These are phyloP conservation scores for Anacardium occidentale DNA, from an alignment of 345 rosid species.

Conservation along the genomic window DNA sequence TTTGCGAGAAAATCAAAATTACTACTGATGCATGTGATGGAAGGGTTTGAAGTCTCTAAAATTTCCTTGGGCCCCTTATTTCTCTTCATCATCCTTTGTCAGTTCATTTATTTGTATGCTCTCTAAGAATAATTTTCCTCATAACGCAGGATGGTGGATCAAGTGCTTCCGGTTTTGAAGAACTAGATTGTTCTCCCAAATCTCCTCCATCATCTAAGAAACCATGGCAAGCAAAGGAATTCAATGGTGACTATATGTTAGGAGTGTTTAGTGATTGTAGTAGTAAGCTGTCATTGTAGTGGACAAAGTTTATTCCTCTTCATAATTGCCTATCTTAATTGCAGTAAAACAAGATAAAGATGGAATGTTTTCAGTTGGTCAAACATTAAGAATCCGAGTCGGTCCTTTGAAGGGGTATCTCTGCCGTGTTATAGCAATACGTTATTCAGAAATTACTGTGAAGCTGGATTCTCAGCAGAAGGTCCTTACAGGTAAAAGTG, in stretches of 20 bases:
- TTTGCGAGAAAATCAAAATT: constrained; percentile 74
- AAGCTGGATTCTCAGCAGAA: constrained; percentile 90
- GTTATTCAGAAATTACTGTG: constrained; percentile 77
- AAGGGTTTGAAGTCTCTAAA: constrained; percentile 47
- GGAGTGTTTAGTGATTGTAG: constrained; percentile 6
- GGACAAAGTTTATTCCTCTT: background rate
- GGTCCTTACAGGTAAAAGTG: constrained; percentile 63
- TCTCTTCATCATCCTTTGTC: background rate
- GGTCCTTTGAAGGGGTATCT: constrained; percentile 94
- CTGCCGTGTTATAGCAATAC: constrained; percentile 83
- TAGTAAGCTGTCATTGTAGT: background rate
- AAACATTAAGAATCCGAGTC: constrained; percentile 82
- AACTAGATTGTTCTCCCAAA: constrained; percentile 66
- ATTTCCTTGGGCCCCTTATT: background rate
- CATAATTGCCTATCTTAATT: constrained; percentile 29
- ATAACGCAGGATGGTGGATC: constrained; percentile 55
- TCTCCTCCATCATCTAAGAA: constrained; percentile 70
- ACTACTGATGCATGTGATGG: constrained; percentile 39
- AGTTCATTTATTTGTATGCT: background rate
- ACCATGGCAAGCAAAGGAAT: constrained; percentile 56
- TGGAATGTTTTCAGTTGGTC: constrained; percentile 74
- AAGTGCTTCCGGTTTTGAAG: constrained; percentile 54
- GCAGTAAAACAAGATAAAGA: constrained; percentile 72
- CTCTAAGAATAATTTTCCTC: constrained; percentile 22
- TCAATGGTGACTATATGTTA: constrained; percentile 56